Base-by-base conservation (phyloP, 805 yeast species). In the Teunomyces stri region DNA sequence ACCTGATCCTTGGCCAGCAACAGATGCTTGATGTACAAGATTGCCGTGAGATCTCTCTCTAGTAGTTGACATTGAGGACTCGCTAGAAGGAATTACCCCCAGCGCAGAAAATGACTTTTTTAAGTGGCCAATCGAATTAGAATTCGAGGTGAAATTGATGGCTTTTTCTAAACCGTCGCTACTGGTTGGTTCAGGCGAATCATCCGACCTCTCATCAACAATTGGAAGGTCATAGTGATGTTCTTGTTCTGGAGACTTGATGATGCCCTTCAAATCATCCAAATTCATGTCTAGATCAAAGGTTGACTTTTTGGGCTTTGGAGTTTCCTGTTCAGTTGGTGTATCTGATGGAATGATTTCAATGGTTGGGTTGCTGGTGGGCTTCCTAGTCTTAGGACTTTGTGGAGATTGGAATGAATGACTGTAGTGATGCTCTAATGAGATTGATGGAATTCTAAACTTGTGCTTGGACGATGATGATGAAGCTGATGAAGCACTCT, bases 201-300 rank as follows among this genome's bases (percentile, higher is more conserved):
- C 25, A 13, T 13, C 40, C 15, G 28, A 21, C 16, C 25, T 37
- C n/a, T 37, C 40, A 13, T 37, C 40, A 2, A 37, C 28, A 6
- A 22, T 37, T 11, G 40, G 28, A 12, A 37, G 25, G n/a, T 37
- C 40, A 22, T 37, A 11, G 12, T 21, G 29, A 3, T 9, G 9
- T 9, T 18, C 43, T 11, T 38, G 37, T 12, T 48, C 47, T 1
- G 64, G 60, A 3, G 61, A 55, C 44, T 67, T 69, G 38, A 80
- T 66, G 48, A 80, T 80, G 6, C 81, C 81, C 30, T 70, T 64
- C 79, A 80, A 78, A 52, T 79, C 78, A 42, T 69, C 68, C 30
- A 78, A 58, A 51, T 78, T 75, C 48, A 78, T 69, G 45, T 79
- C 80, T 25, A 80, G 69, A 20, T 74, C 68, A 40, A 67, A 66